phyloP scores from a whole-genome alignment of 116 monocot genomes.

The Posidonia oceanica region DNA sequence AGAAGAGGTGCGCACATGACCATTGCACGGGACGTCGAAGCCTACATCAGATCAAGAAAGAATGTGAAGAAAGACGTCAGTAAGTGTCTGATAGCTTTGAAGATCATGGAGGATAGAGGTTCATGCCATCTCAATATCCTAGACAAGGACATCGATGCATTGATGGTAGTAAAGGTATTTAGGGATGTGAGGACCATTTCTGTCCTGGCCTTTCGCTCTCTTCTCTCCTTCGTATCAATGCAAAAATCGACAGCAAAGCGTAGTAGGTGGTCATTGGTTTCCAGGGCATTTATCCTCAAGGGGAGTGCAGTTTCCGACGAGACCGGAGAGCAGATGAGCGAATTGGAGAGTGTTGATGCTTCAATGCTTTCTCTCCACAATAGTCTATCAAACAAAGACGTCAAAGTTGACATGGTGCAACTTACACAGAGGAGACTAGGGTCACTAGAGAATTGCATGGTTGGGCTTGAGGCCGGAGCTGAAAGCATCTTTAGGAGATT shows the following conservation, averaged over 20 bases:
- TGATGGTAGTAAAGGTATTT: background rate
- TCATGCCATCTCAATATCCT: too few relatives aligned
- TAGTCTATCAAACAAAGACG: background rate
- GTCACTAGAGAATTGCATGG: background rate
- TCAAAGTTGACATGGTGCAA: background rate
- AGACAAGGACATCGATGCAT: background rate
- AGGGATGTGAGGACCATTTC: slow-evolving; percentile 1
- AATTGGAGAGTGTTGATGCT: background rate
- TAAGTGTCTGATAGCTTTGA: slow-evolving; percentile 3
- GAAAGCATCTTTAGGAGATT: slow-evolving; percentile 10
- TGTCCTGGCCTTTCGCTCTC: background rate
- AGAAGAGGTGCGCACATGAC: slow-evolving; percentile 9
- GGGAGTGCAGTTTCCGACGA: background rate
- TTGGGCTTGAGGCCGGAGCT: slow-evolving; percentile 6
- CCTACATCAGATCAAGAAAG: slow-evolving; percentile 3
- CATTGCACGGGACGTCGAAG: background rate
- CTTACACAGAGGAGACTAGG: slow-evolving; percentile 5
- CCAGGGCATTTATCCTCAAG: background rate
- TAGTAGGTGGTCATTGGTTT: background rate
- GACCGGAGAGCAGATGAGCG: background rate
- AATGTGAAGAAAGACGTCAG: slow-evolving; percentile 9
- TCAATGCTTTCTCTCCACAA: background rate
- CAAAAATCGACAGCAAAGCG: background rate
- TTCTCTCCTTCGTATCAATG: background rate
- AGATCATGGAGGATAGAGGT: background rate